Percentiles rank a stretch among this genome's conserved stretches.
Evolutionary conservation across 169 alveolate genomes (phyloP).

Genomic region (Plasmodium relictum): DNA sequence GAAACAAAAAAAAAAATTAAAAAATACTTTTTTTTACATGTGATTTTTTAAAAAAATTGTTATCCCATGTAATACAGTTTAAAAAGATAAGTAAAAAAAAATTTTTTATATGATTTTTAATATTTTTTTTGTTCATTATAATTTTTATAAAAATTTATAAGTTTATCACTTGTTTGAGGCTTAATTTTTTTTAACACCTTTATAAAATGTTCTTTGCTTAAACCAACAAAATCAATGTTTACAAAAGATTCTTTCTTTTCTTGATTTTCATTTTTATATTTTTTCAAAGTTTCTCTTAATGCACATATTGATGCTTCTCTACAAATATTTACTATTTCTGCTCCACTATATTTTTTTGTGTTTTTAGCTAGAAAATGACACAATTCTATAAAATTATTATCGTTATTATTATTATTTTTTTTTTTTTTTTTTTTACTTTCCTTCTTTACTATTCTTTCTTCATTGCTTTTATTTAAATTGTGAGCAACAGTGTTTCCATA

Average conservation of each 20-base stretch:
- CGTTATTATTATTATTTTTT: neutral
- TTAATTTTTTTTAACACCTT: slow-evolving; percentile 77
- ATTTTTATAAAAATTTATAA: slow-evolving; percentile 77
- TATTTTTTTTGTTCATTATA: slow-evolving; percentile 63
- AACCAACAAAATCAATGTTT: slow-evolving; percentile 10
- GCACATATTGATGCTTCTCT: slow-evolving; percentile 93
- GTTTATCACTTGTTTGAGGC: slow-evolving; percentile 80
- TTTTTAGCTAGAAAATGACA: slow-evolving; percentile 87
- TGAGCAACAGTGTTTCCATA: neutral
- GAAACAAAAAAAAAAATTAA: too few relatives aligned
- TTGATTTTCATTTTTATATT: slow-evolving; percentile 8
- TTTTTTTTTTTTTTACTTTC: slow-evolving; percentile 79
- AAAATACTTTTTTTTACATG: neutral
- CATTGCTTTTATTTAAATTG: neutral
- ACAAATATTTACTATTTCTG: slow-evolving; percentile 93
- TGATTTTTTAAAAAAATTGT: neutral
- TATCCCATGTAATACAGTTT: neutral
- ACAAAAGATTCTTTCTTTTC: neutral
- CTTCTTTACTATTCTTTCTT: neutral
- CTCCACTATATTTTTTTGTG: slow-evolving; percentile 97
- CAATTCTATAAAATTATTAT: slow-evolving; percentile 90
- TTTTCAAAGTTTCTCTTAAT: slow-evolving; percentile 73
- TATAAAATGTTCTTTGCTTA: slow-evolving; percentile 75
- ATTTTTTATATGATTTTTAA: slow-evolving; percentile 9
- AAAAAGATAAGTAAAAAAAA: neutral